Evolutionary conservation across 257 asterid species (phyloP).

Genomic region (Mitragyna speciosa): DNA sequence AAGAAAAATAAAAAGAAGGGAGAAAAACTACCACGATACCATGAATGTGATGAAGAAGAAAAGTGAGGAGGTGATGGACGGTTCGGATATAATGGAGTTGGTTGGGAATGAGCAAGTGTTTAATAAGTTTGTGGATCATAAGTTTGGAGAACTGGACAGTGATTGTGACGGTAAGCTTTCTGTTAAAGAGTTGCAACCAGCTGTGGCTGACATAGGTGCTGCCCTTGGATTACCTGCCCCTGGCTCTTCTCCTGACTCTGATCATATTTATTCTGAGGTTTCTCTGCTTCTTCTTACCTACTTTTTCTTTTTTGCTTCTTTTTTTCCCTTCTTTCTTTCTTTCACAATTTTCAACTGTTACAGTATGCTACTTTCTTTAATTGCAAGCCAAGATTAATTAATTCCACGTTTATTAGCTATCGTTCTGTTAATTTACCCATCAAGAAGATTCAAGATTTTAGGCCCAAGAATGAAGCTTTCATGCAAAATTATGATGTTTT

Average conservation of each 20-base stretch:
- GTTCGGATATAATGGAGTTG: constrained; percentile 90
- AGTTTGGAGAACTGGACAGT: constrained; percentile 71
- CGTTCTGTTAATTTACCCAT: not conserved
- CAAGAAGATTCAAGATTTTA: not conserved
- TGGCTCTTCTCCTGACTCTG: constrained; percentile 69
- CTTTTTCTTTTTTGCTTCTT: too few species aligned
- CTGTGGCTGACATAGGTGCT: constrained; percentile 76
- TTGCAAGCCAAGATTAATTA: not conserved
- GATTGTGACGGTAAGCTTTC: constrained; percentile 87
- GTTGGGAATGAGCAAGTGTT: constrained; percentile 82
- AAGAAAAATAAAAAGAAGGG: constrained; percentile 11
- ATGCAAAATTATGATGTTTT: too few species aligned
- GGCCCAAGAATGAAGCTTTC: not conserved
- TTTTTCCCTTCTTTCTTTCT: not conserved
- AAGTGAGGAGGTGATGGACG: constrained; percentile 76
- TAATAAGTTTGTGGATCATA: constrained; percentile 71
- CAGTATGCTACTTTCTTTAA: not conserved
- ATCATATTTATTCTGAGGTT: constrained; percentile 80
- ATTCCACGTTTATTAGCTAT: not conserved
- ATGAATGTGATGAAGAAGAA: constrained; percentile 29
- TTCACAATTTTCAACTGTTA: not conserved
- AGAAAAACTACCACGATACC: not conserved
- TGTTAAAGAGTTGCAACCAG: constrained; percentile 73
- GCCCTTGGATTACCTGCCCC: constrained; percentile 84
- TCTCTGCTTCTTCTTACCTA: not conserved